These are phyloP conservation scores for Berkeleyomyces basicola DNA, from an alignment of 2,329 filamentous ascomycete species.

Conservation along the genomic window DNA sequence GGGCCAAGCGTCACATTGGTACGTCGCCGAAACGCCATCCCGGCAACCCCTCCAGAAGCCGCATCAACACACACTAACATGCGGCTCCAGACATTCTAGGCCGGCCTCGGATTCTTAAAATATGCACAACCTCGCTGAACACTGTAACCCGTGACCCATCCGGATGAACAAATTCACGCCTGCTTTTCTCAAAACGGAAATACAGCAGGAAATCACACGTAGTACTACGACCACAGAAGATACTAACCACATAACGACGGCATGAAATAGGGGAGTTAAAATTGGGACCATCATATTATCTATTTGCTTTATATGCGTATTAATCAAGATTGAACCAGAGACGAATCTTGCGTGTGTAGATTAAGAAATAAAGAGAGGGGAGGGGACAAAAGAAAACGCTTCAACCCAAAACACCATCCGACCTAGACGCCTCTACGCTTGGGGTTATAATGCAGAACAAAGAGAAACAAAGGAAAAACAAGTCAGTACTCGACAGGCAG, in stretches of 20 bases:
- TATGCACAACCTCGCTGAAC: constrained; percentile 1
- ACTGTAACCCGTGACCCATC: neutral
- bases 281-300: neutral
- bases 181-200: neutral
- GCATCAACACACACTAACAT: neutral
- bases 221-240: neutral
- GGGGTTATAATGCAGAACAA: neutral
- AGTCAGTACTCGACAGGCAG: neutral
- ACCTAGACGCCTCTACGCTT: neutral
- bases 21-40: neutral
- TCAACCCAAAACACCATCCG: neutral
- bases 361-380: neutral
- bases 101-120: neutral
- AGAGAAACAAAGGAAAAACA: neutral
- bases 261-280: neutral
- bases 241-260: constrained; percentile 2
- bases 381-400: neutral
- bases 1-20: constrained; percentile 7
- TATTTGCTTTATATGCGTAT: neutral
- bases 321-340: neutral
- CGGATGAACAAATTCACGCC: neutral
- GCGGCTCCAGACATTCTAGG: neutral
- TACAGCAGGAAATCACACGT: neutral
- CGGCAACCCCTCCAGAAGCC: neutral
- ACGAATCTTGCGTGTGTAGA: neutral